Evolutionary conservation across 1,139 yeast species (phyloP).

Genomic region (Saccharomyces uvarum): DNA sequence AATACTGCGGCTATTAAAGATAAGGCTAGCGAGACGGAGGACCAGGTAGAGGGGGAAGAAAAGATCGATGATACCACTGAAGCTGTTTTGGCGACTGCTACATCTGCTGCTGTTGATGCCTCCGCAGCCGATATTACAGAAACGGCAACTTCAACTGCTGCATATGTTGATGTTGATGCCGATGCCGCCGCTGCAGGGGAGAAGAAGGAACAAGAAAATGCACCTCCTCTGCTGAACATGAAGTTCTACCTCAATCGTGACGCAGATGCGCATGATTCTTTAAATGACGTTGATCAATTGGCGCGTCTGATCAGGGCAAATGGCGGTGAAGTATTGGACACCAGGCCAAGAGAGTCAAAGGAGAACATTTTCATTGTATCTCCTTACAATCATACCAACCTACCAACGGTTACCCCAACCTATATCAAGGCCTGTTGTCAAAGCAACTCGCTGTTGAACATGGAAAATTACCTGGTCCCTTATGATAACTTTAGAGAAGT

Average conservation of each 20-base stretch:
- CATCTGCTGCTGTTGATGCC: neutral
- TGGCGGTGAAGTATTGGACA: conserved; percentile 10
- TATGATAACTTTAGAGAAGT: conserved; percentile 21
- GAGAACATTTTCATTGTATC: conserved; percentile 20
- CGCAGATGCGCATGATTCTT: conserved; percentile 15
- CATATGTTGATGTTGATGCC: neutral
- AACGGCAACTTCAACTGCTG: neutral
- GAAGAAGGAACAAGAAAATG: neutral
- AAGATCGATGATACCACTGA: conserved; percentile 4
- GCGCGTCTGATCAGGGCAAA: conserved; percentile 8
- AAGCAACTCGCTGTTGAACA: conserved; percentile 16
- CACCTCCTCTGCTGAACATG: conserved; percentile 6
- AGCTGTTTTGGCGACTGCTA: neutral
- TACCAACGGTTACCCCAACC: conserved; percentile 27
- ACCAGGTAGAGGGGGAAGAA: conserved; percentile 4
- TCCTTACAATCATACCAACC: conserved; percentile 25
- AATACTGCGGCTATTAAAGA: neutral
- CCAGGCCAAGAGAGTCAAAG: neutral
- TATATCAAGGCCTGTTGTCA: conserved; percentile 24
- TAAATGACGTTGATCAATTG: conserved; percentile 11
- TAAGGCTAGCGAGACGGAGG: neutral
- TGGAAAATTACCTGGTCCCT: conserved; percentile 24
- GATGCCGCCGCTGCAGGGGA: neutral
- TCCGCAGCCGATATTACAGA: neutral
- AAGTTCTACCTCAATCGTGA: conserved; percentile 25